Conservation (phyloP, 257 asterid species). For the Mitragyna speciosa region DNA sequence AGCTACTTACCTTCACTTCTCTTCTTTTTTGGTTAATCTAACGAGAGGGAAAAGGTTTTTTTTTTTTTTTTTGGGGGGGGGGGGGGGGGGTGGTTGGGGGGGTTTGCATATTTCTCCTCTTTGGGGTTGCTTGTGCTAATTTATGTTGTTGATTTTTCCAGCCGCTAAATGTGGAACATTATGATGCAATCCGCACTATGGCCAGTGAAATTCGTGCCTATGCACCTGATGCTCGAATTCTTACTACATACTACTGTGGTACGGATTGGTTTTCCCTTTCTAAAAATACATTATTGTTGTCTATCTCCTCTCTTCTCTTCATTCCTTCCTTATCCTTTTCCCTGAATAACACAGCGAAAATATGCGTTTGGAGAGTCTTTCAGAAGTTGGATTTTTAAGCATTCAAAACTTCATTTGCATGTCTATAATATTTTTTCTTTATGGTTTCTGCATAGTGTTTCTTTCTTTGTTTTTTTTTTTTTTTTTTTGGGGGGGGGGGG, state of each 20-base stretch:
- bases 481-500: too few relatives aligned
- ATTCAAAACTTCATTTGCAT: background rate
- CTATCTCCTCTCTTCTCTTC: background rate
- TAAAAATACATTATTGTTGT: background rate
- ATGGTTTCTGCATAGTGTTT: background rate
- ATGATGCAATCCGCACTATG: conserved; percentile 73
- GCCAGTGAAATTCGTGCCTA: conserved; percentile 96
- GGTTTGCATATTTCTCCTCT: too few relatives aligned
- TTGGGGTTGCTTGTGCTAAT: conserved; percentile 1
- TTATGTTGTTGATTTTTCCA: conserved; percentile 36
- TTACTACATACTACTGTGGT: conserved; percentile 96
- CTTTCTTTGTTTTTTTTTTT: too few relatives aligned
- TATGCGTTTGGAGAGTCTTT: background rate
- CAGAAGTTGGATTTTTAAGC: background rate
- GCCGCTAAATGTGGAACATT: conserved; percentile 90
- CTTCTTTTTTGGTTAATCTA: too few relatives aligned
- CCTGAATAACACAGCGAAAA: background rate
- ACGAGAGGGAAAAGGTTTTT: too few relatives aligned
- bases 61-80: too few relatives aligned
- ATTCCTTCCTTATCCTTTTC: too few relatives aligned
- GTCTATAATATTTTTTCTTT: background rate
- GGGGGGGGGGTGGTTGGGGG: background rate
- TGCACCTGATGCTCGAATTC: conserved; percentile 96
- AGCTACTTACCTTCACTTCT: too few relatives aligned
- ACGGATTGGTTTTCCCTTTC: conserved; percentile 23